Conservation (phyloP, 495 filamentous ascomycete genomes). For the Glonium stellatum region DNA sequence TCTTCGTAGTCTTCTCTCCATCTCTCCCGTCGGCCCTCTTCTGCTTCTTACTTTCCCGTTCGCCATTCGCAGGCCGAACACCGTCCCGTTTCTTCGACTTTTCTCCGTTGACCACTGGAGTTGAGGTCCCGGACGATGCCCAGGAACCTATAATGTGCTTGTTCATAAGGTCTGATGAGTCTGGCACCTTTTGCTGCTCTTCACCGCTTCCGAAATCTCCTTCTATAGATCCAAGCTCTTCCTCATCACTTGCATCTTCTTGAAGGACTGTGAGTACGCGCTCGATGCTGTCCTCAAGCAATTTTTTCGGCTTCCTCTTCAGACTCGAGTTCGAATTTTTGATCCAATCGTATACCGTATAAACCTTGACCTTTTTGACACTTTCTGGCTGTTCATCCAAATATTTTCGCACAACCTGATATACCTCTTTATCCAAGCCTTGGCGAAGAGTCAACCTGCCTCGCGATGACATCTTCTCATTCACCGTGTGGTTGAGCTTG, state of each 20-base stretch:
- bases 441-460: conserved; percentile 26
- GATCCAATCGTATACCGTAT: conserved; percentile 65
- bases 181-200: conserved; percentile 10
- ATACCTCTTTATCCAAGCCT: conserved; percentile 43
- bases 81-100: conserved; percentile 25
- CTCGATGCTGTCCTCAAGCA: conserved; percentile 80
- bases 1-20: conserved; percentile 32
- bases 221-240: conserved; percentile 52
- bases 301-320: conserved; percentile 68
- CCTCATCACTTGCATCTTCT: conserved; percentile 51
- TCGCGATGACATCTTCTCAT: conserved; percentile 6
- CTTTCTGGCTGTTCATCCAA: conserved; percentile 52
- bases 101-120: conserved; percentile 23
- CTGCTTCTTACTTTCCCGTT: conserved; percentile 43
- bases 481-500: neutral
- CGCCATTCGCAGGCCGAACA: conserved; percentile 55
- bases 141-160: conserved; percentile 64
- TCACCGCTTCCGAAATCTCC: conserved; percentile 51
- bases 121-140: conserved; percentile 37
- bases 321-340: conserved; percentile 79
- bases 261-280: conserved; percentile 69
- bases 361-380: conserved; percentile 48
- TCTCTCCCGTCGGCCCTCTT: conserved; percentile 47
- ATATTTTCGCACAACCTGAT: conserved; percentile 67
- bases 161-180: conserved; percentile 64